Evolutionary conservation across 345 rosid species (phyloP).

Genomic region (Populus ilicifolia): DNA sequence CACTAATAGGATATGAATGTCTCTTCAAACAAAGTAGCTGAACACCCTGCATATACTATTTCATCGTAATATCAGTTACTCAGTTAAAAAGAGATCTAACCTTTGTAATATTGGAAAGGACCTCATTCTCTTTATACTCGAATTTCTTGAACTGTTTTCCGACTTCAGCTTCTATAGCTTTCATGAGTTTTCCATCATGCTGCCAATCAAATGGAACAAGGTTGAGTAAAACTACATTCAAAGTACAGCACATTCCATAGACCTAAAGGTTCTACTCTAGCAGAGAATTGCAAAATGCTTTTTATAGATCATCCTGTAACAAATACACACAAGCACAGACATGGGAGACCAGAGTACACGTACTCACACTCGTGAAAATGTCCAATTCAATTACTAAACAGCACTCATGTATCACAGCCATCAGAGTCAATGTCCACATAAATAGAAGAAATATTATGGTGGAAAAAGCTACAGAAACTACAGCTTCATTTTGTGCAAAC

Average conservation of each 20-base stretch:
- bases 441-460: too few relatives aligned
- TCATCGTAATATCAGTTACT: background rate
- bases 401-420: too few relatives aligned
- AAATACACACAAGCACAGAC: too few relatives aligned
- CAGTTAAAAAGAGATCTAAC: conserved; percentile 19
- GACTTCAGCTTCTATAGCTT: conserved; percentile 68
- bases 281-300: background rate
- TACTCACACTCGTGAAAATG: too few relatives aligned
- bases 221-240: conserved; percentile 11
- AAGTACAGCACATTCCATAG: background rate
- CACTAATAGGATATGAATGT: background rate
- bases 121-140: conserved; percentile 69
- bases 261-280: background rate
- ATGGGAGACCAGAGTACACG: too few relatives aligned
- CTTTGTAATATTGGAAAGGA: conserved; percentile 65
- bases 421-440: too few relatives aligned
- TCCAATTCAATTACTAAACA: too few relatives aligned
- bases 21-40: background rate
- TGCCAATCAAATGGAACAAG: conserved; percentile 30
- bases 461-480: too few relatives aligned
- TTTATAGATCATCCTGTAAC: background rate
- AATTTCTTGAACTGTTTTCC: conserved; percentile 64
- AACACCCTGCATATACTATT: background rate
- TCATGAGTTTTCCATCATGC: conserved; percentile 73
- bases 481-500: too few relatives aligned